Evolutionary conservation across 2,329 filamentous ascomycete genomes (phyloP).

Genomic region (Penicillium olsonii): DNA sequence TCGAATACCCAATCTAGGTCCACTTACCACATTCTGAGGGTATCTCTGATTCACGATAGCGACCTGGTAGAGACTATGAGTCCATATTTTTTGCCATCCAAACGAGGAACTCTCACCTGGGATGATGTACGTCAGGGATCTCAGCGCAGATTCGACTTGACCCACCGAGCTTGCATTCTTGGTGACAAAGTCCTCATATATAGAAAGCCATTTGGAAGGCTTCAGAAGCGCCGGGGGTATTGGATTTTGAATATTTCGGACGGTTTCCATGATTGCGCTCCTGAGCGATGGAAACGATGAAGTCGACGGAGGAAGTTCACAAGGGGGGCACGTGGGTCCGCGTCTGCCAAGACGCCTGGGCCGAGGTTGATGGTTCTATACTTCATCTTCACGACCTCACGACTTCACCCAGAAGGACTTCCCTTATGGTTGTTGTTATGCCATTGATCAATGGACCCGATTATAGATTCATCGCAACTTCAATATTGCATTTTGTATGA

Average conservation of each 20-base stretch:
- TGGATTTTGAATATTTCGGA: constrained; percentile 28
- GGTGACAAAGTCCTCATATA: constrained; percentile 75
- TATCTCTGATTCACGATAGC: constrained; percentile 76
- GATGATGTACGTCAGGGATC: constrained; percentile 93
- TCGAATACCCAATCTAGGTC: background rate
- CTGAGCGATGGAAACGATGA: constrained; percentile 8
- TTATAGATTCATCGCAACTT: too few relatives aligned
- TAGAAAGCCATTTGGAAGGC: constrained; percentile 42
- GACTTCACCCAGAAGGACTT: too few relatives aligned
- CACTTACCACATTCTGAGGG: constrained; percentile 78
- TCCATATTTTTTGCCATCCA: background rate
- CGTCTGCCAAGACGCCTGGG: constrained; percentile 27
- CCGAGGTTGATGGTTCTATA: constrained; percentile 28
- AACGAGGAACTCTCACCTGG: constrained; percentile 56
- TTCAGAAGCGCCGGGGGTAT: constrained; percentile 34
- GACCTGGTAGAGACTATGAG: constrained; percentile 29
- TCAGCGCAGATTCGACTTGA: constrained; percentile 89
- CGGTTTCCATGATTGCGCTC: constrained; percentile 34
- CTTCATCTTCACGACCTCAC: too few relatives aligned
- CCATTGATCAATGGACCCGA: too few relatives aligned
- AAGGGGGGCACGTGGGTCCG: constrained; percentile 28
- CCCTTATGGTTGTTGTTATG: too few relatives aligned
- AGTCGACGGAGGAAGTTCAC: constrained; percentile 15
- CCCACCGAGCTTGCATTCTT: constrained; percentile 93
- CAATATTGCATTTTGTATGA: background rate